A percentile compares a stretch with the other conserved stretches of the same genome.
phyloP scores from a whole-genome alignment of 2,329 filamentous ascomycete species.

The Hypoxylon sp. region DNA sequence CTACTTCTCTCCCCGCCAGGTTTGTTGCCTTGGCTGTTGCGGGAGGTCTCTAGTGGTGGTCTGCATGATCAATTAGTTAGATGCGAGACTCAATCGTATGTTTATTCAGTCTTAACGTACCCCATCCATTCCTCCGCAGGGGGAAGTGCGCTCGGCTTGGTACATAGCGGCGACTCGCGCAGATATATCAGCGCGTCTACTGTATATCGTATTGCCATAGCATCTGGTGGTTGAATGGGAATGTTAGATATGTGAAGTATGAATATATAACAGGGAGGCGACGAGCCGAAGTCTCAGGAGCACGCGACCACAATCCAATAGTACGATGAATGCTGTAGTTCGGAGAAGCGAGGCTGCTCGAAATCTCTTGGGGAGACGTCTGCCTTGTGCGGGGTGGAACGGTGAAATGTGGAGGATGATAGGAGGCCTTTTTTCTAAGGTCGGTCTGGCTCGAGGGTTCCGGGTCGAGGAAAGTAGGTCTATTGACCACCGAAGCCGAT shows the following conservation, averaged over 20 bases:
- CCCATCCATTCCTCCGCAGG: constrained; percentile 97
- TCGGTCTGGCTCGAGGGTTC: constrained; percentile 20
- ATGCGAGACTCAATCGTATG: constrained; percentile 1
- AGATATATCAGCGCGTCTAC: constrained; percentile 82
- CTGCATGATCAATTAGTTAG: constrained; percentile 53
- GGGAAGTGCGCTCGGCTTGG: constrained; percentile 83
- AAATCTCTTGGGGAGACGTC: constrained; percentile 10
- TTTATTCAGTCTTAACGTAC: constrained; percentile 65
- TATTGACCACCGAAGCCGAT: constrained; percentile 20
- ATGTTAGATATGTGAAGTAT: constrained; percentile 8
- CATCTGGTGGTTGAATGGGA: constrained; percentile 46
- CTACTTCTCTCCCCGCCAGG: constrained; percentile 61
- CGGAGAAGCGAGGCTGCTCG: constrained; percentile 22
- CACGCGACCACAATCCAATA: not conserved
- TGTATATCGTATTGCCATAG: constrained; percentile 77
- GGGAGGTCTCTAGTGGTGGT: constrained; percentile 62
- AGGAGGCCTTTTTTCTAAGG: constrained; percentile 25
- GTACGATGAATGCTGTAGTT: constrained; percentile 1
- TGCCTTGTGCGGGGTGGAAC: constrained; percentile 42
- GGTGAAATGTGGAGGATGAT: constrained; percentile 27
- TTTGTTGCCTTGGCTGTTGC: constrained; percentile 61
- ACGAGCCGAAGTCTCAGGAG: constrained; percentile 2
- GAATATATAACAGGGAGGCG: constrained; percentile 6
- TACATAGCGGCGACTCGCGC: constrained; percentile 85
- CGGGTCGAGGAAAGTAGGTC: constrained; percentile 1